Evolutionary conservation across 1,284 basidiomycete genomes (phyloP), one percentile per base, ranked within the genome.

Genomic region (Apiotrichum akiyoshidainum): DNA sequence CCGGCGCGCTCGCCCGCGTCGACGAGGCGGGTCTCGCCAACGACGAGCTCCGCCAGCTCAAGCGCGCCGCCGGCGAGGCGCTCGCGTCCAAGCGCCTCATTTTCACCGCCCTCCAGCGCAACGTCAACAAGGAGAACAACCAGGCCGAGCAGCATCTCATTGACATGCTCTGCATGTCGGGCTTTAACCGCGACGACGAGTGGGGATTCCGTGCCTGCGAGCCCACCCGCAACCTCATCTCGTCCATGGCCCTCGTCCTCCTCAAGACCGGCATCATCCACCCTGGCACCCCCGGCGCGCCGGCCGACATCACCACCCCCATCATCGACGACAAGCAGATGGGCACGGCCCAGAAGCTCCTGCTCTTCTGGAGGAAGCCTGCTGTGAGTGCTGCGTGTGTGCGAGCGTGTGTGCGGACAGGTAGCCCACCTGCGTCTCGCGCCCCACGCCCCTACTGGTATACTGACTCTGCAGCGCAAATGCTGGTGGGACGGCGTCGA

Each of bases 401-500:
- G 26, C 26, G 26, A 31, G 26, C 7, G 26, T 7, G 26, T 7
- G 26, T 4, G 26, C 26, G 26, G 3, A 7, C 26, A 31, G 26
- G 21, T 19, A 45, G n/a, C n/a, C n/a, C n/a, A 45, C 3, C 9
- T 19, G 42, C n/a, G 16, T 42, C 44, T 44, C 14, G 5, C 42
- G 26, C 26, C 26, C 26, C 7, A 3, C 26, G 26, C 26, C 4
- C 26, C 42, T 21, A 5, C 11, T n/a, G 11, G 5, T 22, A 5
- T 49, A 41, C 47, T 37, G 34, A 54, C 37, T 9, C 47, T 7
- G 26, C 64, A 94, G 92, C 84, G 95, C 54, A 99, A 99, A 80
- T 99, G 96, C 79, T 99, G 95, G 95, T 99, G 95, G 95, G 96
- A 99, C 71, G 94, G 94, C 17, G 84, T 94, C 51, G 93, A 98